A percentile compares a stretch with the other conserved stretches of the same genome.
phyloP scores from a whole-genome alignment of 2,329 filamentous ascomycete species.

The Stagonosporopsis rhizophila region DNA sequence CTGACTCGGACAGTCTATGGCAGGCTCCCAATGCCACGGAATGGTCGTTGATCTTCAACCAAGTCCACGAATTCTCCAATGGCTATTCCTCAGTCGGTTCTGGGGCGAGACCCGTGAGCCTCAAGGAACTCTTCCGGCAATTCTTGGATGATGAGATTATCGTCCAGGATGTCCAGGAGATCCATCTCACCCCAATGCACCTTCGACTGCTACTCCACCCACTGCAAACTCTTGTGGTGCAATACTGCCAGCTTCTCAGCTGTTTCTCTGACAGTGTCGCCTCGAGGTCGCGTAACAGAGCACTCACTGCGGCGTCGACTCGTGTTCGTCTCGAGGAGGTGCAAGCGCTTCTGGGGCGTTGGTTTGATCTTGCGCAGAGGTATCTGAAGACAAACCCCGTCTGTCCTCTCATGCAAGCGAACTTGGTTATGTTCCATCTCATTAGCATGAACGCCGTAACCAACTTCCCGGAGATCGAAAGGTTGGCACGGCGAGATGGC shows the following conservation, averaged over 20 bases:
- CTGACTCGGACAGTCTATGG: conserved; percentile 69
- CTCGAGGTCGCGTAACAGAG: conserved; percentile 55
- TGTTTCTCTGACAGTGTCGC: conserved; percentile 67
- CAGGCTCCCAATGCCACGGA: conserved; percentile 63
- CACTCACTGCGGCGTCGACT: conserved; percentile 67
- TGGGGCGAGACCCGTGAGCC: conserved; percentile 62
- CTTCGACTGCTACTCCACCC: conserved; percentile 73
- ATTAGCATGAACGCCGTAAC: conserved; percentile 73
- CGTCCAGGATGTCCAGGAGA: conserved; percentile 53
- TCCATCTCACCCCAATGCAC: conserved; percentile 63
- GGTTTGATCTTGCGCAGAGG: conserved; percentile 69
- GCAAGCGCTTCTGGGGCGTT: conserved; percentile 68
- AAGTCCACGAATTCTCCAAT: conserved; percentile 62
- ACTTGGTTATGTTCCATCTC: conserved; percentile 73
- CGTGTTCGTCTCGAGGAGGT: conserved; percentile 68
- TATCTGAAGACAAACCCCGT: conserved; percentile 63
- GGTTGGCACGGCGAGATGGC: conserved; percentile 67
- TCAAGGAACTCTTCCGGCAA: conserved; percentile 71
- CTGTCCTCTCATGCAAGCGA: conserved; percentile 68
- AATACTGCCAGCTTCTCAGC: conserved; percentile 69
- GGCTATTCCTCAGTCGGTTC: conserved; percentile 62
- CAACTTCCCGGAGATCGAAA: conserved; percentile 72
- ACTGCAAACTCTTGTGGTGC: conserved; percentile 69
- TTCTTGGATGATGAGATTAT: conserved; percentile 70
- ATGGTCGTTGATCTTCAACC: conserved; percentile 67